A percentile compares a stretch with the other conserved stretches of the same genome.
These are phyloP conservation scores for Babesia bovis DNA, from an alignment of 169 alveolate species.

Conservation along the genomic window DNA sequence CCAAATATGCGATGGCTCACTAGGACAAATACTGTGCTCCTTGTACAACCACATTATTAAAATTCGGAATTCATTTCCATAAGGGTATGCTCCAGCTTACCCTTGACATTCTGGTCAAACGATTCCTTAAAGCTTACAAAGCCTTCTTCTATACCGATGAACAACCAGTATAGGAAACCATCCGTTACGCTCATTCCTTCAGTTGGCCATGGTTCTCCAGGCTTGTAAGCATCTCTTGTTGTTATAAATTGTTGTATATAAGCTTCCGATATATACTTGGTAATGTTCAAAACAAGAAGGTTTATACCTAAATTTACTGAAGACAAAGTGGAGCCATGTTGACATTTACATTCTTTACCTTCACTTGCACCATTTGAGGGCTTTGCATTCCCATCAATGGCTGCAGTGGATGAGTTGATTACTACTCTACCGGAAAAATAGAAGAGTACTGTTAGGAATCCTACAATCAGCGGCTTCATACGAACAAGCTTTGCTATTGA, in stretches of 20 bases:
- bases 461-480: slow-evolving; percentile 21
- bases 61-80: no score
- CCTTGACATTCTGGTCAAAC: neutral
- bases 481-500: neutral
- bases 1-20: no score
- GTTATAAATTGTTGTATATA: slow-evolving; percentile 6
- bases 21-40: no score
- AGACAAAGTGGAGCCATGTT: neutral
- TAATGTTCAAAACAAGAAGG: slow-evolving; percentile 9
- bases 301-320: slow-evolving; percentile 12
- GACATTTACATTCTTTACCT: neutral
- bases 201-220: slow-evolving; percentile 31
- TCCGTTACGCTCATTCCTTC: slow-evolving; percentile 6
- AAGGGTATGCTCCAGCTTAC: neutral
- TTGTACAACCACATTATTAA: no score
- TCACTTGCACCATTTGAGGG: neutral
- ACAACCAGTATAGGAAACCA: slow-evolving; percentile 13
- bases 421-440: slow-evolving; percentile 6
- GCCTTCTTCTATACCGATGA: neutral
- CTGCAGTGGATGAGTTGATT: neutral
- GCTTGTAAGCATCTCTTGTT: neutral
- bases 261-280: slow-evolving; percentile 29
- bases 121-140: slow-evolving; percentile 1
- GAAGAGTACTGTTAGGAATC: slow-evolving; percentile 17
- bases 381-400: slow-evolving; percentile 21